Evolutionary conservation across 495 filamentous ascomycete species (phyloP), one percentile per base, ranked within the genome.

Genomic region (Jackrogersella minutella): DNA sequence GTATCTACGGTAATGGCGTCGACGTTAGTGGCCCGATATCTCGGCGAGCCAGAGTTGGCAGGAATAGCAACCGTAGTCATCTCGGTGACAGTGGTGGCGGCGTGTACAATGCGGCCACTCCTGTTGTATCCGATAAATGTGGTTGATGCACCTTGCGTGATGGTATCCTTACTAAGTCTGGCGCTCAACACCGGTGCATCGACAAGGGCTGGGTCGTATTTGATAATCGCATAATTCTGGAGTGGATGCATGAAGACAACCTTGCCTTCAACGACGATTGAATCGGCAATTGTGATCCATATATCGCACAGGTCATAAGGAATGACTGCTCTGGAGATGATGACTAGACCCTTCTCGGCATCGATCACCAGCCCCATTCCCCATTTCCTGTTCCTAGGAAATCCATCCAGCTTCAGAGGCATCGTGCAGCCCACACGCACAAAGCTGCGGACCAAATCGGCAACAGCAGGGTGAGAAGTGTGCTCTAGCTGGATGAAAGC

Each of bases 1-100:
- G 95, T 97, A 74, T 99, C 95, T 24, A 99, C 93, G 0, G 96
- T 98, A 73, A 99, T 93, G 37, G 96, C 96, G 69, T 99, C 96
- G 17, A 99, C 84, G 69, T 99, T 98, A 73, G 97, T 93, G 24
- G 95, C 96, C 10, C 95, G 86, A 69, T 98, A 99, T 52, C 95
- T 82, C n/a, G 95, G 95, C 7, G 95, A 92, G 9, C 90, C 86
- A 2, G 90, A 88, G 70, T 96, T 97, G 5, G 95, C 93, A 0
- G 95, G 95, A 58, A 99, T 97, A 1, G 95, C 92, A 3, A 99
- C 95, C 26, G 95, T 95, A 4, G 94, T 97, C 73, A 98, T 96
- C 77, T 99, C 95, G 8, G 96, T 98, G 26, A 99, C 92, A 0
- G 91, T 91, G 0, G 95, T 98, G 66, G 97, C 92, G 4, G 93